Evolutionary conservation across 2,329 filamentous ascomycete genomes (phyloP).

Genomic region (Camptophora hylomeconis): DNA sequence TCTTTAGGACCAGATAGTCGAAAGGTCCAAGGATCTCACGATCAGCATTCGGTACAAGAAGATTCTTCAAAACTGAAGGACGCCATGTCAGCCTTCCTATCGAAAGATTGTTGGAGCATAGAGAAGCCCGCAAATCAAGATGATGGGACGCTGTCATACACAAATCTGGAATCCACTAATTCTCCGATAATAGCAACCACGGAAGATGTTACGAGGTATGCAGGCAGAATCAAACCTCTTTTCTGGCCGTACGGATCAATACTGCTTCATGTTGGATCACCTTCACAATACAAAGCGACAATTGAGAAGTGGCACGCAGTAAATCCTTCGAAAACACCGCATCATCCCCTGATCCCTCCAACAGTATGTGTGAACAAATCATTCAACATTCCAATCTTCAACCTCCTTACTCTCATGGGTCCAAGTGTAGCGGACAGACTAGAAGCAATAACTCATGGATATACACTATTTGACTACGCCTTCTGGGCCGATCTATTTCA

Average conservation of each 20-base stretch:
- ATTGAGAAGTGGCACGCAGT: no score
- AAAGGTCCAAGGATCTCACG: not conserved
- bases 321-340: no score
- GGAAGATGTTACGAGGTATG: not conserved
- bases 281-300: constrained; percentile 2
- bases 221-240: not conserved
- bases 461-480: no score
- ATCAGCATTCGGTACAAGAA: constrained; percentile 1
- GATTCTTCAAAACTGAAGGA: constrained; percentile 6
- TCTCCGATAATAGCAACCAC: constrained; percentile 1
- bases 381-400: constrained; percentile 13
- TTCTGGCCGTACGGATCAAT: constrained; percentile 1
- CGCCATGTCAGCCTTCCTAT: constrained; percentile 2
- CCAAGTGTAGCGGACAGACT: no score
- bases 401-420: no score
- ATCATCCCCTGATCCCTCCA: constrained; percentile 12
- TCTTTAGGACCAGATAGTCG: not conserved
- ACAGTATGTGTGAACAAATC: constrained; percentile 9
- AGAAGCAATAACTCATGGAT: no score
- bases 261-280: constrained; percentile 3
- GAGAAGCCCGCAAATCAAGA: no score
- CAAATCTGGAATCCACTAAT: constrained; percentile 5
- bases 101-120: no score
- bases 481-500: no score
- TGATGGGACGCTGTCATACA: constrained; percentile 1